These are phyloP conservation scores for Trypanosoma brucei DNA, from an alignment of 208 protist genomes.

Conservation along the genomic window DNA sequence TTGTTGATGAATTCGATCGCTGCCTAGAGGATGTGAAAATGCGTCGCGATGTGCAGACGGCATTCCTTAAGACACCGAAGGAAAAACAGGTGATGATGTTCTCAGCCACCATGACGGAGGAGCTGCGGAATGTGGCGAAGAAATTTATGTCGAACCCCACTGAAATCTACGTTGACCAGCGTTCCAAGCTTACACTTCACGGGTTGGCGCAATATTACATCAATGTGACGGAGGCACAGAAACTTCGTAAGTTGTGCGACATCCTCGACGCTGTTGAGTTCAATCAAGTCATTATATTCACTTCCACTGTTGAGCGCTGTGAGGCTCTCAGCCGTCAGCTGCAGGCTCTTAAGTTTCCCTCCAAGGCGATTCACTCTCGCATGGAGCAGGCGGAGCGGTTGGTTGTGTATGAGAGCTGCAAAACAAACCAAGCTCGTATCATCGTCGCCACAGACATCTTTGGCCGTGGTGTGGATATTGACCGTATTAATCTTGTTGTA, in stretches of 20 bases:
- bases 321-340: slow-evolving; percentile 95
- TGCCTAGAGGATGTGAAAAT: slow-evolving; percentile 95
- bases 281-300: slow-evolving; percentile 99
- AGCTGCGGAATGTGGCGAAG: slow-evolving; percentile 93
- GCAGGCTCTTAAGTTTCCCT: slow-evolving; percentile 94
- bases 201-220: slow-evolving; percentile 99
- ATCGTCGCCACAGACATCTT: slow-evolving; percentile 99
- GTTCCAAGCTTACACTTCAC: slow-evolving; percentile 98
- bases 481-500: slow-evolving; percentile 99
- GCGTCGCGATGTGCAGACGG: slow-evolving; percentile 96
- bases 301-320: slow-evolving; percentile 91
- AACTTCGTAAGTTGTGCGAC: slow-evolving; percentile 96
- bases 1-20: slow-evolving; percentile 99
- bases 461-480: slow-evolving; percentile 99
- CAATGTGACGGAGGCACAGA: slow-evolving; percentile 95
- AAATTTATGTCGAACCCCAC: slow-evolving; percentile 97
- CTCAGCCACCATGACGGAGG: slow-evolving; percentile 97
- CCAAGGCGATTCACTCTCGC: slow-evolving; percentile 93
- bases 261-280: slow-evolving; percentile 99
- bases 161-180: slow-evolving; percentile 98
- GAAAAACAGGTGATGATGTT: slow-evolving; percentile 99
- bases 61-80: slow-evolving; percentile 96
- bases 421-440: slow-evolving; percentile 97
- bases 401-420: slow-evolving; percentile 94
- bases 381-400: slow-evolving; percentile 94